Evolutionary conservation across 176 grass and related monocot genomes (phyloP), one percentile per base, ranked within the genome.

Genomic region (Leersia perrieri): DNA sequence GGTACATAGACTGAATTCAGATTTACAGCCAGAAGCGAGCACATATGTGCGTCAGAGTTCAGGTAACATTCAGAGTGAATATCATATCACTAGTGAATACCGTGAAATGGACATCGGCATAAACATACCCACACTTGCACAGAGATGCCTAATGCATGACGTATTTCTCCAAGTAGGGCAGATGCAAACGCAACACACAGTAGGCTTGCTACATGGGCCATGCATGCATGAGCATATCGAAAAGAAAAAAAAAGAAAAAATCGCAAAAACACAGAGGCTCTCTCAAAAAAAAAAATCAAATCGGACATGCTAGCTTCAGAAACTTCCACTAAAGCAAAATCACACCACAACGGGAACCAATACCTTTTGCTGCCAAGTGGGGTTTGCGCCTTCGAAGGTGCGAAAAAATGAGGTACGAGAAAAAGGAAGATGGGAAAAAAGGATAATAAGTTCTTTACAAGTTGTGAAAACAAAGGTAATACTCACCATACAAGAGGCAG

Each of bases 241-340:
- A n/a, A 44, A 13, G 5, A 12, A 33, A 45, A 32, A 60, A 23
- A 13, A 7, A 62, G 13, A 60, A 35, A 13, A 26, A 20, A 64
- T 4, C n/a, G 28, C 25, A n/a, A 5, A 16, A 9, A 40, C 12
- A 18, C 23, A n/a, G n/a, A n/a, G n/a, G n/a, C n/a, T n/a, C n/a
- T n/a, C n/a, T n/a, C n/a, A n/a, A n/a, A n/a, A n/a, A n/a, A n/a
- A n/a, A 70, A n/a, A 2, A 29, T 71, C 68, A 71, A 75, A 75
- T 72, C 62, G 32, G 40, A 74, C 36, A 41, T 68, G 72, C 62
- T 76, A n/a, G 72, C 58, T 34, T 41, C 72, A 11, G 25, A 83
- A 66, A 83, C 45, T 29, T 84, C 16, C 72, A 60, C 26, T 72
- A 83, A 83, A 76, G 63, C 72, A 45, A 83, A 68, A 32, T 9